phyloP scores from a whole-genome alignment of 257 asterid genomes.

The Nemophila menziesii region DNA sequence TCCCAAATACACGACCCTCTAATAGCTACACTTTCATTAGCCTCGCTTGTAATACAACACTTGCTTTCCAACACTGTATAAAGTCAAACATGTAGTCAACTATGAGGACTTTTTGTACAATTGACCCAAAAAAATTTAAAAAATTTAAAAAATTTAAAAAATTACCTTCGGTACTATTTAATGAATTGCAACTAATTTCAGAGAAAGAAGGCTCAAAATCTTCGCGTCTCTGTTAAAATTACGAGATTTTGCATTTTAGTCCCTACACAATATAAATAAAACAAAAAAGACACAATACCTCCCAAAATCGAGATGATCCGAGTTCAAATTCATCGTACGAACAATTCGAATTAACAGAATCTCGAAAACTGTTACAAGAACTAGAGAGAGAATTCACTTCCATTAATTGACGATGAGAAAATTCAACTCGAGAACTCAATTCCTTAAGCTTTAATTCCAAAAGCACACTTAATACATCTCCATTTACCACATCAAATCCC shows the following conservation, averaged over 20 bases:
- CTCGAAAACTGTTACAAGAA: conserved; percentile 17
- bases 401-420: conserved; percentile 40
- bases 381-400: conserved; percentile 26
- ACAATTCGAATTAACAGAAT: conserved; percentile 14
- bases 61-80: conserved; percentile 32
- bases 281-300: conserved; percentile 28
- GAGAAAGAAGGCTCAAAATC: conserved; percentile 46
- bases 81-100: conserved; percentile 1
- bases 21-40: conserved; percentile 31
- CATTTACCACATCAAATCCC: conserved; percentile 37
- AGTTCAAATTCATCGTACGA: conserved; percentile 28
- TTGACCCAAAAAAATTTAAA: too few relatives aligned
- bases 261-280: background rate
- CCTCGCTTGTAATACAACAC: conserved; percentile 27
- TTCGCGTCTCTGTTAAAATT: conserved; percentile 33
- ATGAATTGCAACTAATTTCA: conserved; percentile 45
- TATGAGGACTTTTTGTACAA: background rate
- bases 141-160: too few relatives aligned
- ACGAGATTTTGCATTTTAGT: conserved; percentile 5
- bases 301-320: conserved; percentile 25
- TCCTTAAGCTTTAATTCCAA: conserved; percentile 88
- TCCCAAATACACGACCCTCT: conserved; percentile 54
- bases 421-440: conserved; percentile 60
- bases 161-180: conserved; percentile 46
- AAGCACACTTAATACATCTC: conserved; percentile 79